Evolutionary conservation across 495 filamentous ascomycete genomes (phyloP), one percentile per base, ranked within the genome.

Genomic region (Alectoria sarmentosa): DNA sequence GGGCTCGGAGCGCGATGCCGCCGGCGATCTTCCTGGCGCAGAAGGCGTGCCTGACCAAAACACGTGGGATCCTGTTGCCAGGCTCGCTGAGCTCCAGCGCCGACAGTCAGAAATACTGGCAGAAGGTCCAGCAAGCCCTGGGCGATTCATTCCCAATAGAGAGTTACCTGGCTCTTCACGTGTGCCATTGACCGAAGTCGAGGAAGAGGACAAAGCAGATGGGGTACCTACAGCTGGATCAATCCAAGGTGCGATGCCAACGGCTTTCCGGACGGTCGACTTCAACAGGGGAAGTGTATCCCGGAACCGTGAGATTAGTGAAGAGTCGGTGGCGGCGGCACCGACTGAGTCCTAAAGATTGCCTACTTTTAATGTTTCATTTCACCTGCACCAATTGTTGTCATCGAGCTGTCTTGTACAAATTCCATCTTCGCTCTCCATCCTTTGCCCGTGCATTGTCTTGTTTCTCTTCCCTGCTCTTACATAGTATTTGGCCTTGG

Each of bases 31-130:
- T 62, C 88, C 89, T 58, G 75, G 75, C 60, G 92, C 91, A 28
- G 85, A 88, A 75, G 90, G 90, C 55, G 90, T 96, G 62, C 90
- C 90, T 64, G 80, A 83, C 72, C 92, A 96, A 78, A 80, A 82
- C 68, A 90, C 95, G 63, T 96, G 92, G 92, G 90, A 94, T 76
- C 90, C 90, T 42, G 74, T 79, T 52, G 79, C 75, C 48, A 84
- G 84, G 74, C 83, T 94, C 66, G 84, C 89, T 71, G 82, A 87
- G 75, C 79, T 94, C 62, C 83, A 81, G 52, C 78, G 78, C 63
- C 80, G 82, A 67, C 87, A 89, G 72, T 82, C 79, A 56, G 83
- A 84, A 64, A 76, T 81, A 42, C 74, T 88, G 65, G 75, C 60
- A 11, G 46, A 65, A 23, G 66, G 66, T 0, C 69, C 60, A 2